A percentile compares a stretch with the other conserved stretches of the same genome.
Evolutionary conservation across 2,329 filamentous ascomycete species (phyloP).

Genomic region (Aquanectria penicillioides): DNA sequence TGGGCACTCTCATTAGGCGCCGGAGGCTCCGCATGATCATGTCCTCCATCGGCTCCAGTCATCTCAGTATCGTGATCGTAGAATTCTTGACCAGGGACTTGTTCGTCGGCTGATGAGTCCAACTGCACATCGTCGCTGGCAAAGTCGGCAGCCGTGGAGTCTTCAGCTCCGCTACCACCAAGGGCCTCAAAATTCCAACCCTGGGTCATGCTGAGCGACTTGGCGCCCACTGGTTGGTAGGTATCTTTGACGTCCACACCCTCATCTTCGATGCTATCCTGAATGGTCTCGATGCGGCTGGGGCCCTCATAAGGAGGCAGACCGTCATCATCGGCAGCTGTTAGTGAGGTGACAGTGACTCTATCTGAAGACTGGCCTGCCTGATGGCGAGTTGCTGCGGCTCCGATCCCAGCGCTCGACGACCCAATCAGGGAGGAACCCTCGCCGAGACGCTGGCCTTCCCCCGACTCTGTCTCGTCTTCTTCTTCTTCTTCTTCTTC

Average conservation of each 20-base stretch:
- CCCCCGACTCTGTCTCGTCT: conserved; percentile 69
- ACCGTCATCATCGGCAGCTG: conserved; percentile 44
- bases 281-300: conserved; percentile 42
- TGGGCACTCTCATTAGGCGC: conserved; percentile 25
- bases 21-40: conserved; percentile 25
- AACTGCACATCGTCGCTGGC: conserved; percentile 57
- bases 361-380: conserved; percentile 66
- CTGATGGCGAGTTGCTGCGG: conserved; percentile 77
- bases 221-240: conserved; percentile 41
- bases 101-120: conserved; percentile 51
- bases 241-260: conserved; percentile 53
- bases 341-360: conserved; percentile 43
- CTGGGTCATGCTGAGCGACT: conserved; percentile 48
- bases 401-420: conserved; percentile 86
- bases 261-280: conserved; percentile 61
- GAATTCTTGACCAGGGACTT: conserved; percentile 32
- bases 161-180: conserved; percentile 43
- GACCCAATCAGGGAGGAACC: conserved; percentile 88
- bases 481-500: conserved; percentile 55
- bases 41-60: conserved; percentile 31
- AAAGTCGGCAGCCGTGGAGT: conserved; percentile 48
- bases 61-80: conserved; percentile 46
- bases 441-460: conserved; percentile 86
- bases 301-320: conserved; percentile 46
- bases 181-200: conserved; percentile 60